Base-by-base conservation (phyloP, 176 grass and related monocot genomes). In the Carex cristatella region DNA sequence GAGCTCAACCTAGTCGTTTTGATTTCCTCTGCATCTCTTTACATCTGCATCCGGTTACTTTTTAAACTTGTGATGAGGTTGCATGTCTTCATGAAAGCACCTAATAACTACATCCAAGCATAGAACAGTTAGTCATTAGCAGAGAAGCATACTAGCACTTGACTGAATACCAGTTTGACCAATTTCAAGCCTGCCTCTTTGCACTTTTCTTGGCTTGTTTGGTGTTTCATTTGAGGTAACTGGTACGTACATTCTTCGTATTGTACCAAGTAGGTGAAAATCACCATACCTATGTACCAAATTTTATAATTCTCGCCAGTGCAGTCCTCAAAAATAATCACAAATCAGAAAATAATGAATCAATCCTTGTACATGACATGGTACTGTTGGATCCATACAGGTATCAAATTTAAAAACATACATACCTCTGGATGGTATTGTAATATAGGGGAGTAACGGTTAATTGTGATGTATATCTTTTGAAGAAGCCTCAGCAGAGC, bases 391-490 rank as follows among this genome's bases (percentile, higher is more conserved):
- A 31, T 75, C 10, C 44, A 76, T 75, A 53, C 46, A 11, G 48
- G 19, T 54, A 75, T 46, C 71, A 75, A 46, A 1, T 46, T 51
- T 79, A 58, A 55, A 53, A 33, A 49, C 3, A 84, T 63, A 73
- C 85, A 85, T 92, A 99, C 96, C 91, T 91, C 96, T 23, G 96
- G 96, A 88, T 99, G 89, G 38, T 92, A 90, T 73, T 95, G 91
- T 65, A 99, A 86, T 81, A 99, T 88, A 57, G 91, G 87, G 78
- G 96, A 94, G 38, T 99, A 99, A 89, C 89, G 83, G 65, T 89
- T 89, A n/a, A 99, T 85, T 69, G 96, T 94, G 72, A 91, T 59
- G 67, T 95, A 89, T 88, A 99, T 95, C 85, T 95, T 99, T 87
- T 91, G 89, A 71, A 94, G 89, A 90, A 99, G 91, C 74, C 76